Percentiles rank a stretch among this genome's conserved stretches.
Evolutionary conservation across 2,329 filamentous ascomycete species (phyloP).

Genomic region (Hypoxylon sp.): DNA sequence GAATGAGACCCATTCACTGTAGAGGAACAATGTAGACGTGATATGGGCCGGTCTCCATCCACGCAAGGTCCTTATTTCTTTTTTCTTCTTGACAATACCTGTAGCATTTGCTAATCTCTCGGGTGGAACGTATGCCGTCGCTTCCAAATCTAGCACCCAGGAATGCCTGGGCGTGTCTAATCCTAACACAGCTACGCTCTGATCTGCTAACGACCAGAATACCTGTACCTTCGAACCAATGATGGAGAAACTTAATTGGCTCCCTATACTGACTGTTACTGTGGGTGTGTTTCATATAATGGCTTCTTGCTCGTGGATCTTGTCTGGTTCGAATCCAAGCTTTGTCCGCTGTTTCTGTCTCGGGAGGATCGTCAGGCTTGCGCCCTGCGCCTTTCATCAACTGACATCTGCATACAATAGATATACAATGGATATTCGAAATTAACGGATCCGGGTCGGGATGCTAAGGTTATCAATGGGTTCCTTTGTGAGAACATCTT

Average conservation of each 20-base stretch:
- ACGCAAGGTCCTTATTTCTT: too few species aligned
- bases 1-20: not conserved
- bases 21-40: not conserved
- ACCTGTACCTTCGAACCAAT: not conserved
- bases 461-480: not conserved
- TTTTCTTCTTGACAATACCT: too few species aligned
- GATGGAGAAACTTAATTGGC: not conserved
- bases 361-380: not conserved
- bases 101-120: not conserved
- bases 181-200: not conserved
- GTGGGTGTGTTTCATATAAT: not conserved
- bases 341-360: not conserved
- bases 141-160: not conserved
- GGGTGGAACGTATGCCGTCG: not conserved
- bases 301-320: not conserved
- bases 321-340: not conserved
- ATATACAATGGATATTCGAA: constrained; percentile 1
- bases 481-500: constrained; percentile 14
- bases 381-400: not conserved
- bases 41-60: not conserved
- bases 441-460: constrained; percentile 15
- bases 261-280: not conserved
- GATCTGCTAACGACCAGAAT: not conserved
- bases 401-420: not conserved
- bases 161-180: not conserved